Evolutionary conservation across 2,329 filamentous ascomycete genomes (phyloP), one percentile per base, ranked within the genome.

Genomic region (Fusarium sambucinum): DNA sequence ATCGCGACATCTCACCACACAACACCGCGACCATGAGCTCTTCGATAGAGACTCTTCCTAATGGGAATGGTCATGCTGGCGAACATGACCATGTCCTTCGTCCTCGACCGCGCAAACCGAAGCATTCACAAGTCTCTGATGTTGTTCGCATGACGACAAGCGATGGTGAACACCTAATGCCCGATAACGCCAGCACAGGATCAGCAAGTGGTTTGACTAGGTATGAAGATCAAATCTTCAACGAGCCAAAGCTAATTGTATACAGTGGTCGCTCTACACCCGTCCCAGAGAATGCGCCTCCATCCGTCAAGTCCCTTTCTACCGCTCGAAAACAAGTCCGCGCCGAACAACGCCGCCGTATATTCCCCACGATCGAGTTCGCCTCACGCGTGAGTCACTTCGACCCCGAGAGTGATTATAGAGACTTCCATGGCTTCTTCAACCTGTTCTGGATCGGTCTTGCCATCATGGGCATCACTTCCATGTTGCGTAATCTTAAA

Each of bases 401-500:
- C 77, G 96, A 99, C 76, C 94, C 94, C 0, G 86, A 88, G 50
- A 97, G 92, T 79, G 94, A 97, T 75, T 94, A 98, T 78, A 90
- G 90, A 75, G 94, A 99, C 80, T 99, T 99, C 78, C 89, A 93
- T 73, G 96, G 96, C 76, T 99, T 99, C 86, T 99, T 97, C 82
- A 93, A 96, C 55, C 87, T 99, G 37, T 99, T 99, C 82, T 99
- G 96, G 96, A 95, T 99, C 69, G 93, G 93, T 12, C 85, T 99
- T 62, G 93, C 92, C 71, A 97, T 99, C 79, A 97, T 99, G 94
- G 93, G 94, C 74, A 90, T 97, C 66, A 98, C 95, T 4, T 92
- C 92, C n/a, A 93, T 94, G 84, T 81, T 97, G 75, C 89, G 95
- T 74, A 98, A 97, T 78, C 88, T 96, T 76, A 97, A 95, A 79